Evolutionary conservation across 1,284 basidiomycete species (phyloP), one percentile per base, ranked within the genome.

Genomic region (Meripilus lineatus): DNA sequence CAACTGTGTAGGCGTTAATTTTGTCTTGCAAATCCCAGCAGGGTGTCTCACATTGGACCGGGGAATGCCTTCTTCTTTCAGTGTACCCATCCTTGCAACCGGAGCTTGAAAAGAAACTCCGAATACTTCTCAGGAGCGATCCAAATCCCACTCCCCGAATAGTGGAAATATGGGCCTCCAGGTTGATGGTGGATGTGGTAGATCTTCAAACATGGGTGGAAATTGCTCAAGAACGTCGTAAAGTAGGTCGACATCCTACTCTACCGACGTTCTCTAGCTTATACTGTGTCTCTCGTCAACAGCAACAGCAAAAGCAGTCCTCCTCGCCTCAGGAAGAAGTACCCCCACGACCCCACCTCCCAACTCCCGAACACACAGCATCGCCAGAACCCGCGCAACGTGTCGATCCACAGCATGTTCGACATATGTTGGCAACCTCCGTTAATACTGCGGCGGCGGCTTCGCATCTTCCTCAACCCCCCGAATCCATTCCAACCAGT

Each of bases 321-420:
- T n/a, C n/a, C n/a, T n/a, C n/a, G n/a, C n/a, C n/a, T n/a, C n/a
- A n/a, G n/a, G 23, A 25, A 14, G 38, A 13, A 40, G 7, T 13
- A 6, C 21, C 22, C 25, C 21, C 17, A 13, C n/a, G 20, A 18
- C n/a, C 10, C 21, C 51, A 49, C 14, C 45, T 53, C 4, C 51
- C 49, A 5, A 50, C 51, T 11, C 51, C 50, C 11, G 45, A 49
- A 36, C 34, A 47, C 15, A 47, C 50, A 4, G 45, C 45, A 8
- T 52, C 50, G 10, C 48, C 50, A 23, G 50, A 52, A 33, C 50
- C 50, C 2, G 15, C 7, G 5, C 17, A 46, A 13, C 28, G 8
- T 30, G 10, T 30, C 8, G n/a, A 30, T 30, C 28, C 28, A 30
- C 28, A 30, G n/a, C 8, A 8, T 10, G 10, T n/a, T 30, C n/a